Evolutionary conservation across 1,284 basidiomycete genomes (phyloP), one percentile per base, ranked within the genome.

Genomic region (Ustilago vetiveriae): DNA sequence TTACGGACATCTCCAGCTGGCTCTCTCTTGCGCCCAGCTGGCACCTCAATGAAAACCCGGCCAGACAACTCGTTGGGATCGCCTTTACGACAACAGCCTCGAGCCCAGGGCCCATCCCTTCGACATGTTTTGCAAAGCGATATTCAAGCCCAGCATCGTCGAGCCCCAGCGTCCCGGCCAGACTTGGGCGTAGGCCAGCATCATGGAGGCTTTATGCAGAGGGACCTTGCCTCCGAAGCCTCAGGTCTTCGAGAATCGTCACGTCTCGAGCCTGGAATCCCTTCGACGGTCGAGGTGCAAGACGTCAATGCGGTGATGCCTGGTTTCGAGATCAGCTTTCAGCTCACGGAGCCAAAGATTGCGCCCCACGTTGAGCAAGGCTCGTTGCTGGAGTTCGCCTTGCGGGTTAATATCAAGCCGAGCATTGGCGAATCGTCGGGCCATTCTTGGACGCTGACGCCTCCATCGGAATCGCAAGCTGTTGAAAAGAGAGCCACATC

Each of bases 271-370:
- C 9, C 1, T 19, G 19, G 23, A 3, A 10, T 4, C n/a, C 11
- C 10, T 16, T 24, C 35, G 35, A 21, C 24, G n/a, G 17, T 22
- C 17, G 17, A 24, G 3, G 26, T 6, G 7, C 9, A 19, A 13
- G 14, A 13, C 19, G 21, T 26, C 14, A 19, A 16, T 9, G 11
- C 32, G 6, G 2, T 19, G 17, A 6, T 40, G 24, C 40, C 54
- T 21, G 55, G 50, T 17, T 58, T 68, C 17, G 65, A 68, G n/a
- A 52, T 68, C 44, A 68, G 57, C 39, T 68, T 68, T 13, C 36
- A 52, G 24, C 43, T 68, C 11, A 30, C 27, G 14, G 40, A 57
- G 29, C 65, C 65, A 2, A 49, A 37, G 22, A 26, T 60, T 19
- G 30, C 53, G 3, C 37, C 53, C 14, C 33, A 48, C 24, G 16